phyloP scores from a whole-genome alignment of 768 basidiomycete genomes.

The Boletus eberwhitei region DNA sequence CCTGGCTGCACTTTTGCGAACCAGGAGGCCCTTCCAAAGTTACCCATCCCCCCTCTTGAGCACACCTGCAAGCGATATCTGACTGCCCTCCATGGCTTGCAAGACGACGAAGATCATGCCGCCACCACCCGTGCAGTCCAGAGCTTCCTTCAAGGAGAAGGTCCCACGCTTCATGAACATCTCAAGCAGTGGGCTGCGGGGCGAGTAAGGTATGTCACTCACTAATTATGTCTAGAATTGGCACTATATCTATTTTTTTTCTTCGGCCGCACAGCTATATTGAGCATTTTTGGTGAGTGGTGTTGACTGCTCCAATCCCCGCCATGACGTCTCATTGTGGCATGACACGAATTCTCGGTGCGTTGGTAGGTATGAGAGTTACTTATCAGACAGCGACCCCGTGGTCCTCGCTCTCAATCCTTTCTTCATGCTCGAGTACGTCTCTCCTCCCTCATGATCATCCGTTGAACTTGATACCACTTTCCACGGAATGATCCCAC shows the following conservation, averaged over 20 bases:
- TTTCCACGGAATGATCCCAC: conserved; percentile 80
- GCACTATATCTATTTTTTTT: neutral
- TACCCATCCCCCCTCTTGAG: conserved; percentile 86
- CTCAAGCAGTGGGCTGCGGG: conserved; percentile 73
- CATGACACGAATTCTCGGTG: neutral
- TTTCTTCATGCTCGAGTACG: conserved; percentile 95
- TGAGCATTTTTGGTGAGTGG: conserved; percentile 88
- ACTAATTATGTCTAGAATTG: neutral
- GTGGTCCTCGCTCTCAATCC: conserved; percentile 95
- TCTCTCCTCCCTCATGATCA: conserved; percentile 1
- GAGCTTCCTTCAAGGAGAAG: conserved; percentile 78
- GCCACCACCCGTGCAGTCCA: conserved; percentile 70
- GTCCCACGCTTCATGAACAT: conserved; percentile 73
- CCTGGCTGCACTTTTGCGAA: conserved; percentile 48
- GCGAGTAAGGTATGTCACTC: conserved; percentile 57
- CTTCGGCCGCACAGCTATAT: conserved; percentile 64
- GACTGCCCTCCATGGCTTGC: conserved; percentile 73
- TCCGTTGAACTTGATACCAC: neutral
- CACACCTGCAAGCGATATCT: conserved; percentile 85
- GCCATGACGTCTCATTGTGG: neutral
- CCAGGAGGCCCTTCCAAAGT: conserved; percentile 76
- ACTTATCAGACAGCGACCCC: conserved; percentile 84
- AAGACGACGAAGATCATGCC: conserved; percentile 79
- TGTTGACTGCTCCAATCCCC: conserved; percentile 2
- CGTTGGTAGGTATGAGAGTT: conserved; percentile 72